Percentiles rank a stretch among this genome's conserved stretches.
These are phyloP conservation scores for Candida easanensis DNA, from an alignment of 805 yeast genomes.

Conservation along the genomic window DNA sequence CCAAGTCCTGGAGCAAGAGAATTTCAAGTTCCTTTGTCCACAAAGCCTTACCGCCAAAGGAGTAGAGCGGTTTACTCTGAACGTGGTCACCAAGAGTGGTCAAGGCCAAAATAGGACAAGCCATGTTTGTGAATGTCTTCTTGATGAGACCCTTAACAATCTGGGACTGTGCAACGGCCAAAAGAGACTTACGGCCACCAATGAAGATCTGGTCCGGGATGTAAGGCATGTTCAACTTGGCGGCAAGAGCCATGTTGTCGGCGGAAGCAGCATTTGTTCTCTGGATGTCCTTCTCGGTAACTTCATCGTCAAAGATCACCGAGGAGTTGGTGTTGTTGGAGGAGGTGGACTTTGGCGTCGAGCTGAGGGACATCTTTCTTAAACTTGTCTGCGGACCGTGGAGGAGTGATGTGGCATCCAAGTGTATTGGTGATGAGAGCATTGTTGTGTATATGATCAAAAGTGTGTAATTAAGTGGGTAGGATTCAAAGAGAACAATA, in stretches of 20 bases:
- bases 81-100: constrained; percentile 90
- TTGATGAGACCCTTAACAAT: constrained; percentile 63
- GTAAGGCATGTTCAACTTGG: constrained; percentile 19
- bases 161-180: constrained; percentile 86
- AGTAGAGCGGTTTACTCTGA: constrained; percentile 79
- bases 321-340: constrained; percentile 21
- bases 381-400: constrained; percentile 15
- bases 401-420: constrained; percentile 14
- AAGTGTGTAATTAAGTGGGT: too few relatives aligned
- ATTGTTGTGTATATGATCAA: constrained; percentile 15
- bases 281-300: constrained; percentile 8
- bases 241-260: constrained; percentile 10
- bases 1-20: constrained; percentile 60
- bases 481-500: too few relatives aligned
- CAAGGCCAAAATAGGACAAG: constrained; percentile 76
- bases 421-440: constrained; percentile 22
- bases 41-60: constrained; percentile 93
- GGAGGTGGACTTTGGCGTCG: constrained; percentile 15
- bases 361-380: constrained; percentile 20
- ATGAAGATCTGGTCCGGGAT: constrained; percentile 38
- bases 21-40: constrained; percentile 97
- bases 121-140: constrained; percentile 55
- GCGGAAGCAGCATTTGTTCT: constrained; percentile 9
- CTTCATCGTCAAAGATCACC: constrained; percentile 22
- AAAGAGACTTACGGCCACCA: constrained; percentile 85